Conservation (phyloP, 805 yeast genomes). For the Yamadazyma sp. region DNA sequence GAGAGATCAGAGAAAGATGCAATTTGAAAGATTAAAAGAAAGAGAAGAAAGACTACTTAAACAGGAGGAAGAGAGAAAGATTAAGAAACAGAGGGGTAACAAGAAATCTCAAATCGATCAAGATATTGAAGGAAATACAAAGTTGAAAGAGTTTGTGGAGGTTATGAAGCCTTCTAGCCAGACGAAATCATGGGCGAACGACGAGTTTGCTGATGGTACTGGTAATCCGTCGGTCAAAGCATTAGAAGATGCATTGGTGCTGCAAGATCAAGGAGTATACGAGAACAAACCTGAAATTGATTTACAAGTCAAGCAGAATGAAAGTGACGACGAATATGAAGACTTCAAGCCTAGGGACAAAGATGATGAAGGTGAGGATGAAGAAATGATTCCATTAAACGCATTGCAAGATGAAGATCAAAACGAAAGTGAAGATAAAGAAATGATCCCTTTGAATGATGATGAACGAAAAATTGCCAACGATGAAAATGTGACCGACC, state of each 20-base stretch:
- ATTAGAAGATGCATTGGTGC: slow-evolving; percentile 42
- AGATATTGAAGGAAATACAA: slow-evolving; percentile 63
- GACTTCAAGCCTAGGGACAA: slow-evolving; percentile 42
- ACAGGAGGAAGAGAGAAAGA: slow-evolving; percentile 40
- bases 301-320: slow-evolving; percentile 38
- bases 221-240: slow-evolving; percentile 48
- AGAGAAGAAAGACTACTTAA: slow-evolving; percentile 43
- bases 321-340: slow-evolving; percentile 55
- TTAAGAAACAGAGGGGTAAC: slow-evolving; percentile 35
- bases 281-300: slow-evolving; percentile 2
- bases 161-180: slow-evolving; percentile 77
- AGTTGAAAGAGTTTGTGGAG: slow-evolving; percentile 76
- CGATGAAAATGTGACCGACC: slow-evolving; percentile 76
- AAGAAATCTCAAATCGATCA: slow-evolving; percentile 47
- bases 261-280: slow-evolving; percentile 20
- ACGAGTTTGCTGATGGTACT: slow-evolving; percentile 46
- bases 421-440: slow-evolving; percentile 15
- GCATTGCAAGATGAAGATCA: slow-evolving; percentile 41
- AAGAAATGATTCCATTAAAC: slow-evolving; percentile 22
- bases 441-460: slow-evolving; percentile 18
- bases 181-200: slow-evolving; percentile 74
- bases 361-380: slow-evolving; percentile 42
- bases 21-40: slow-evolving; percentile 45
- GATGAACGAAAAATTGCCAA: slow-evolving; percentile 29
- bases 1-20: slow-evolving; percentile 37